phyloP scores from a whole-genome alignment of 78 protist species.

The Fonticula alba region DNA sequence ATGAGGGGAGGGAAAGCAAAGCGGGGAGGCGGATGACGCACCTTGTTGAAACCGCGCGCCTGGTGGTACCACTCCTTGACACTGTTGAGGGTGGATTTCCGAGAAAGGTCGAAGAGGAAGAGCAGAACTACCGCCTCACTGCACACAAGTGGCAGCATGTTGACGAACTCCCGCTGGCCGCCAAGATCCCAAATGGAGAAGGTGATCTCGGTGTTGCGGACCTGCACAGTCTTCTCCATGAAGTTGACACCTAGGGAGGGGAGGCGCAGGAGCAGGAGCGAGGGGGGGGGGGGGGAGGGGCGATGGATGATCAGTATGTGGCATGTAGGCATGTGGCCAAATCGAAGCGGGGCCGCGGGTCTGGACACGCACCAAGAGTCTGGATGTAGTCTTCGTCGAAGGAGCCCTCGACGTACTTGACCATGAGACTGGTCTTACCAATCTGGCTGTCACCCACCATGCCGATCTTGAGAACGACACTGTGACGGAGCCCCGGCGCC shows the following conservation, averaged over 20 bases:
- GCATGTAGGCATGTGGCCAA: background rate
- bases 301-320: background rate
- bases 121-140: constrained; percentile 87
- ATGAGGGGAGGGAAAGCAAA: background rate
- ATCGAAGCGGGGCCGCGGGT: no score
- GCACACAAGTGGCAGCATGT: constrained; percentile 90
- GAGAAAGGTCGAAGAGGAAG: constrained; percentile 88
- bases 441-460: constrained; percentile 85
- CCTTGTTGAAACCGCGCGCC: constrained; percentile 77
- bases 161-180: constrained; percentile 73
- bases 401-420: constrained; percentile 76
- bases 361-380: constrained; percentile 55
- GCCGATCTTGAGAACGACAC: constrained; percentile 76
- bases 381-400: constrained; percentile 89
- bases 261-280: no score
- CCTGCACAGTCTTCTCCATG: constrained; percentile 76
- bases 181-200: constrained; percentile 92
- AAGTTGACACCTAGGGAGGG: constrained; percentile 84
- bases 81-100: constrained; percentile 64
- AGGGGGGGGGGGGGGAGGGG: no score
- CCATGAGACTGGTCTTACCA: constrained; percentile 89
- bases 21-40: background rate
- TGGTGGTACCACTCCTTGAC: constrained; percentile 88
- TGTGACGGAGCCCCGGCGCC: no score
- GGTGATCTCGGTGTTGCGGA: constrained; percentile 70